Percentiles rank a stretch among this genome's conserved stretches.
Evolutionary conservation across 2,329 filamentous ascomycete species (phyloP).

Genomic region (Cladosporium colombiae): DNA sequence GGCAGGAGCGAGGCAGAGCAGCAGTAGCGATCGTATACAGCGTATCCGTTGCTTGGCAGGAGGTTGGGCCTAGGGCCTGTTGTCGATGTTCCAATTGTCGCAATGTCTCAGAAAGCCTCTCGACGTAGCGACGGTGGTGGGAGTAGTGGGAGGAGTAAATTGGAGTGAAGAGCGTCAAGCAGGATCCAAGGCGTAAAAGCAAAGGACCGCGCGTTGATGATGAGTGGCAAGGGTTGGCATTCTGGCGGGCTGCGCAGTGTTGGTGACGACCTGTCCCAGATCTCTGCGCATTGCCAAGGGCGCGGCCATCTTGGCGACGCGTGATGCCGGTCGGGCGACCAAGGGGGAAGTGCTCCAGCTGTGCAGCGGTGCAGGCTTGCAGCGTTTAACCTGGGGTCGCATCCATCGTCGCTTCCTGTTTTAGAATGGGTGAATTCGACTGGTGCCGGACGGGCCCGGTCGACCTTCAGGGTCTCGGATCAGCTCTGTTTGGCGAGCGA

Average conservation of each 20-base stretch:
- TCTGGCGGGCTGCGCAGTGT: not conserved
- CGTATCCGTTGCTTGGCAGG: slow-evolving; percentile 17
- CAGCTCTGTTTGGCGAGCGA: not conserved
- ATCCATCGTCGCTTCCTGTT: slow-evolving; percentile 4
- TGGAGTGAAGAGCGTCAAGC: not conserved
- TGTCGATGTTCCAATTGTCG: not conserved
- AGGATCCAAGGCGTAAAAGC: not conserved
- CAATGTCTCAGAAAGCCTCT: not conserved
- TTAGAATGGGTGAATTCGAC: slow-evolving; percentile 1
- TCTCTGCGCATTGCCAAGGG: slow-evolving; percentile 10
- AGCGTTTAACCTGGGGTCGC: slow-evolving; percentile 4
- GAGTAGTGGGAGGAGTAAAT: not conserved
- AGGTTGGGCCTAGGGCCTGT: not conserved
- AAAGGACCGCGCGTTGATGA: not conserved
- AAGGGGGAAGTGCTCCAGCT: not conserved
- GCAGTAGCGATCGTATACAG: slow-evolving; percentile 9
- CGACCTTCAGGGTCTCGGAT: not conserved
- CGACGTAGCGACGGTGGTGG: not conserved
- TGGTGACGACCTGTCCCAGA: slow-evolving; percentile 9
- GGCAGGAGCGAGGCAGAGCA: not conserved
- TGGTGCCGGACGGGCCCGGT: not conserved
- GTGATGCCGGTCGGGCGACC: not conserved
- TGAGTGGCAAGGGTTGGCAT: slow-evolving; percentile 14
- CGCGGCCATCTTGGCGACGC: not conserved
- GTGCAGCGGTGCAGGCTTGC: not conserved